A percentile compares a stretch with the other conserved stretches of the same genome.
Conservation (phyloP, 257 asterid genomes). For the Nemophila menziesii region DNA sequence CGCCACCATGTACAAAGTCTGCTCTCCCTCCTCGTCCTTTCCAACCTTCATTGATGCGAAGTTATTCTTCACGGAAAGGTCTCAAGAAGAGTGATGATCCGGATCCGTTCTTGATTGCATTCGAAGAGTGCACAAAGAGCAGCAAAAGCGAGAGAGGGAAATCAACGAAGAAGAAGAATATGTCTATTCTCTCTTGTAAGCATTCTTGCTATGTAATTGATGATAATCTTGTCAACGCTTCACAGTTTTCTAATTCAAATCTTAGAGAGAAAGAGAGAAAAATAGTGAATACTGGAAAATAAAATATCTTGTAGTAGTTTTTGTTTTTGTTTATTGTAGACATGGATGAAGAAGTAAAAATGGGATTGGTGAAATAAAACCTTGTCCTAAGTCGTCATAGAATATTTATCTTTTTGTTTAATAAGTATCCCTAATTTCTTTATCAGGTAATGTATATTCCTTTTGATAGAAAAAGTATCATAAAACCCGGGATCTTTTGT, state of each 20-base stretch:
- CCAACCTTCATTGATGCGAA: constrained; percentile 16
- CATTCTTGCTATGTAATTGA: constrained; percentile 1
- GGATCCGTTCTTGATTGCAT: constrained; percentile 63
- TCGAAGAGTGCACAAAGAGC: constrained; percentile 59
- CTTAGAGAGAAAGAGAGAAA: neutral
- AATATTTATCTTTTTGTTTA: too few species aligned
- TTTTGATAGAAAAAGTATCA: too few species aligned
- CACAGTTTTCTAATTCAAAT: neutral
- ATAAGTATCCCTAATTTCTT: too few species aligned
- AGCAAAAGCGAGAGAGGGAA: constrained; percentile 25
- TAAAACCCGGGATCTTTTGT: too few species aligned
- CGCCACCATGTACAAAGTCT: constrained; percentile 28
- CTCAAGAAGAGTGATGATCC: constrained; percentile 48
- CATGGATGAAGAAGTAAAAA: too few species aligned
- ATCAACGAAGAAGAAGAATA: constrained; percentile 24
- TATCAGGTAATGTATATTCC: too few species aligned
- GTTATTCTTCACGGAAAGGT: constrained; percentile 24
- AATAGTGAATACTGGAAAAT: neutral
- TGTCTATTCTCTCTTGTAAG: constrained; percentile 1
- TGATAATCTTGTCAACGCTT: neutral
- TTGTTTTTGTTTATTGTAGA: too few species aligned
- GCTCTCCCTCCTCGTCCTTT: constrained; percentile 42
- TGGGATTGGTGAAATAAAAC: too few species aligned
- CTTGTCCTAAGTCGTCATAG: too few species aligned
- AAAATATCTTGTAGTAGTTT: too few species aligned